Percentiles rank a stretch among this genome's conserved stretches.
Evolutionary conservation across 169 alveolate genomes (phyloP).

Genomic region (Pseudocohnilembus persalinus): DNA sequence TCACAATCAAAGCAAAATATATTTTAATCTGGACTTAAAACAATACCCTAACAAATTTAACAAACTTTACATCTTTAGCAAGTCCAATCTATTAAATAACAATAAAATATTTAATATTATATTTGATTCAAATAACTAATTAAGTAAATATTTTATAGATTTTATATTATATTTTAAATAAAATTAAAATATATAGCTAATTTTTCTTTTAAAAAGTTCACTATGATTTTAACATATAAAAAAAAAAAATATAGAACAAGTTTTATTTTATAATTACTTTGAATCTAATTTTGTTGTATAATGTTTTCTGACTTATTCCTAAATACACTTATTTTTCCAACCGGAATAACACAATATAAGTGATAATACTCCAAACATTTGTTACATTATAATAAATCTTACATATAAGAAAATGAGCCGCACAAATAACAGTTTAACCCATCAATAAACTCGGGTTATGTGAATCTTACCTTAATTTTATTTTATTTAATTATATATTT

Average conservation of each 20-base stretch:
- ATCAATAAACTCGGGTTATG: background rate
- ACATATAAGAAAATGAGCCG: background rate
- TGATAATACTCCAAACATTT: background rate
- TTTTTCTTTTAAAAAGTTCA: too few species aligned
- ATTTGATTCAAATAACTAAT: too few species aligned
- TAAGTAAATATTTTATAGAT: too few species aligned
- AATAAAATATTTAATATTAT: background rate
- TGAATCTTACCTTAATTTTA: background rate
- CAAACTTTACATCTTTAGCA: conserved; percentile 58
- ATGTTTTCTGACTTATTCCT: too few species aligned
- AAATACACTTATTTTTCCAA: background rate
- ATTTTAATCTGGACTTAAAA: background rate
- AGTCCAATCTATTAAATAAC: conserved; percentile 48
- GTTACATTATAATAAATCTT: background rate
- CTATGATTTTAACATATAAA: too few species aligned
- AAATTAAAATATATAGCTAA: too few species aligned
- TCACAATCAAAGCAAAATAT: conserved; percentile 18
- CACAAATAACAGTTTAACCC: background rate
- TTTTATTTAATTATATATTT: too few species aligned
- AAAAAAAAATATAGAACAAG: too few species aligned
- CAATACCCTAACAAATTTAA: conserved; percentile 36
- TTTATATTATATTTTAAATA: too few species aligned
- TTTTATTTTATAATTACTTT: too few species aligned
- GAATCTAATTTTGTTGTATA: background rate
- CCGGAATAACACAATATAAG: background rate